A percentile compares a stretch with the other conserved stretches of the same genome.
Conservation (phyloP, 1,284 basidiomycete species). For the Quambalaria eucalypti region DNA sequence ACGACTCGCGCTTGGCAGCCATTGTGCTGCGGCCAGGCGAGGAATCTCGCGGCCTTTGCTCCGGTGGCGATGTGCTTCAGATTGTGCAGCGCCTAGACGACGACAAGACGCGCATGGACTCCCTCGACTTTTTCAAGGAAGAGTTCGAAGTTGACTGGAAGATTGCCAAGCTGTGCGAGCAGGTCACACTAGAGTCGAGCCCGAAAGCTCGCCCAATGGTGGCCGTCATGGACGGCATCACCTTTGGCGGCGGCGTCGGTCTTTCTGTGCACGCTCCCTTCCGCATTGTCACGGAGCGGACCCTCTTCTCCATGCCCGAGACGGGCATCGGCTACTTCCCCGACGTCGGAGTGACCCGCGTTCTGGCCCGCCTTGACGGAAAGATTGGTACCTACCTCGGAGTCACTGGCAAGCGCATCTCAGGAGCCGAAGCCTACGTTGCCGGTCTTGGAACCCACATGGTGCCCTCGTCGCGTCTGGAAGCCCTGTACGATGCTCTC, state of each 20-base stretch:
- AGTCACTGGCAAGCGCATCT: constrained; percentile 59
- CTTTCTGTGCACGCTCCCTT: constrained; percentile 79
- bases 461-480: constrained; percentile 23
- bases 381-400: constrained; percentile 84
- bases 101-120: constrained; percentile 50
- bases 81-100: constrained; percentile 42
- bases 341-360: constrained; percentile 85
- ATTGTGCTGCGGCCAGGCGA: constrained; percentile 47
- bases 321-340: constrained; percentile 53
- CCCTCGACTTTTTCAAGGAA: constrained; percentile 76
- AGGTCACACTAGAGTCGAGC: neutral
- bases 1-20: constrained; percentile 7
- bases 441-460: constrained; percentile 42
- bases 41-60: constrained; percentile 75
- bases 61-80: constrained; percentile 80
- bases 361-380: constrained; percentile 82
- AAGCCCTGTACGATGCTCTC: constrained; percentile 26
- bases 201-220: constrained; percentile 12
- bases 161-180: constrained; percentile 52
- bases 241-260: constrained; percentile 95
- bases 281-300: constrained; percentile 87
- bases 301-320: constrained; percentile 75
- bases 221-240: constrained; percentile 50
- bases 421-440: constrained; percentile 39
- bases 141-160: constrained; percentile 90